Evolutionary conservation across 2,329 filamentous ascomycete genomes (phyloP).

Genomic region (Aureobasidium sp.): DNA sequence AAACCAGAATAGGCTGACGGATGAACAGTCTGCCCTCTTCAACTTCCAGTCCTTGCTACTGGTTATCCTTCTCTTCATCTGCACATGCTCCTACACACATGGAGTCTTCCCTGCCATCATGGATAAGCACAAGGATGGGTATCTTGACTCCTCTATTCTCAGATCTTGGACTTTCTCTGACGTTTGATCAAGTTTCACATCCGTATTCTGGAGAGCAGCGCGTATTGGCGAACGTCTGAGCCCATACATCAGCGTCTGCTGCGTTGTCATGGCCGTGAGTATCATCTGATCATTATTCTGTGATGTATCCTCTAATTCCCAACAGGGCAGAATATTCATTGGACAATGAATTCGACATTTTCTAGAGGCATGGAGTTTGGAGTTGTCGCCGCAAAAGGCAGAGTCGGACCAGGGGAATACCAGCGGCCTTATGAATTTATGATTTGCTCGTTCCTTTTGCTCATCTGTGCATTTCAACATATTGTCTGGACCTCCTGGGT

Average conservation of each 20-base stretch:
- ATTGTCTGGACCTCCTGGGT: background rate
- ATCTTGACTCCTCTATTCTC: slow-evolving; percentile 19
- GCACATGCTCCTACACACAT: slow-evolving; percentile 90
- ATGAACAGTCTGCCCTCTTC: slow-evolving; percentile 78
- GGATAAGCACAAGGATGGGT: slow-evolving; percentile 90
- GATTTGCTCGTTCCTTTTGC: background rate
- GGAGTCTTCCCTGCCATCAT: slow-evolving; percentile 81
- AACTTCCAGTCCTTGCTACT: slow-evolving; percentile 97
- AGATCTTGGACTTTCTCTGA: background rate
- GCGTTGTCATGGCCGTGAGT: slow-evolving; percentile 84
- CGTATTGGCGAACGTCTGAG: slow-evolving; percentile 86
- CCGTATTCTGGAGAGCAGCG: slow-evolving; percentile 93
- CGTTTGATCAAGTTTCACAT: slow-evolving; percentile 51
- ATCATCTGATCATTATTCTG: background rate
- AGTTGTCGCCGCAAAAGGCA: background rate
- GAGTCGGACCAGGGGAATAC: background rate
- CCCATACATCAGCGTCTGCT: slow-evolving; percentile 91
- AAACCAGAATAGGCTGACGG: background rate
- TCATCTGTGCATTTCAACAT: background rate
- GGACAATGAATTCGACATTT: slow-evolving; percentile 15
- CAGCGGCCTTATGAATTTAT: background rate
- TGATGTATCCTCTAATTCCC: background rate
- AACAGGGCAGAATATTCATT: slow-evolving; percentile 21
- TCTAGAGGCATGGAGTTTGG: slow-evolving; percentile 8
- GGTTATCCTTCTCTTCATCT: slow-evolving; percentile 89